phyloP scores from a whole-genome alignment of 2,329 filamentous ascomycete genomes.

The Westerdykella aurantiaca region DNA sequence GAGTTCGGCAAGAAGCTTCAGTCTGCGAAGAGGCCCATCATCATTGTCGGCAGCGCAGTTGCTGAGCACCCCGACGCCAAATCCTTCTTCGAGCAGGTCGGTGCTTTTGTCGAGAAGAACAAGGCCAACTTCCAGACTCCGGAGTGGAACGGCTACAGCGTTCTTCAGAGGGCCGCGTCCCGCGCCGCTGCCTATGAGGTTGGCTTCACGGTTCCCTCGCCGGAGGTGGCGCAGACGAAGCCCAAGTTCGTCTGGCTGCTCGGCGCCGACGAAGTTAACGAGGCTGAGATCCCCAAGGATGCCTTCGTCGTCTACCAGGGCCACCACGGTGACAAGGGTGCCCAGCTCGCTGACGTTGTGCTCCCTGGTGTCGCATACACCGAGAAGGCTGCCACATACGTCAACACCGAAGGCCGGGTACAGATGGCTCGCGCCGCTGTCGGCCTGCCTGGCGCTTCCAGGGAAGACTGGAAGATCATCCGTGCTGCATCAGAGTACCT shows the following conservation, averaged over 20 bases:
- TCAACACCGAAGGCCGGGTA: slow-evolving; percentile 96
- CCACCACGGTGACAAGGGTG: slow-evolving; percentile 91
- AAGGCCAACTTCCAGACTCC: slow-evolving; percentile 77
- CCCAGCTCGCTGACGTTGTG: slow-evolving; percentile 86
- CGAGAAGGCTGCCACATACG: slow-evolving; percentile 90
- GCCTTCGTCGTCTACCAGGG: slow-evolving; percentile 98
- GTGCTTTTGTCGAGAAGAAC: slow-evolving; percentile 89
- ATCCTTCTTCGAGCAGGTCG: slow-evolving; percentile 86
- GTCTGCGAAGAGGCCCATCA: slow-evolving; percentile 87
- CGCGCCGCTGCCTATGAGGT: slow-evolving; percentile 91
- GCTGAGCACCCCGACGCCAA: slow-evolving; percentile 89
- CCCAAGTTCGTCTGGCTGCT: slow-evolving; percentile 97
- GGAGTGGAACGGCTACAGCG: slow-evolving; percentile 97
- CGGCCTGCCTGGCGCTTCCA: slow-evolving; percentile 77
- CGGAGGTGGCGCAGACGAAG: slow-evolving; percentile 72
- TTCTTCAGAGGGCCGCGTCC: slow-evolving; percentile 89
- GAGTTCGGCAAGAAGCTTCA: slow-evolving; percentile 90
- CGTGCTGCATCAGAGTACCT: slow-evolving; percentile 90
- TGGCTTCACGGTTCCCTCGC: slow-evolving; percentile 83
- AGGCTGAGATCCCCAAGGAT: slow-evolving; percentile 85
- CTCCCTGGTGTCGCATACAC: slow-evolving; percentile 94
- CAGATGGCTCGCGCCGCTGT: slow-evolving; percentile 91
- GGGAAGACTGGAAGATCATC: slow-evolving; percentile 99
- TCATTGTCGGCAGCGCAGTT: slow-evolving; percentile 87
- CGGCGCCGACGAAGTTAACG: slow-evolving; percentile 83